These are phyloP conservation scores for Colletotrichum graminicola DNA, from an alignment of 2,329 filamentous ascomycete genomes.

Conservation along the genomic window DNA sequence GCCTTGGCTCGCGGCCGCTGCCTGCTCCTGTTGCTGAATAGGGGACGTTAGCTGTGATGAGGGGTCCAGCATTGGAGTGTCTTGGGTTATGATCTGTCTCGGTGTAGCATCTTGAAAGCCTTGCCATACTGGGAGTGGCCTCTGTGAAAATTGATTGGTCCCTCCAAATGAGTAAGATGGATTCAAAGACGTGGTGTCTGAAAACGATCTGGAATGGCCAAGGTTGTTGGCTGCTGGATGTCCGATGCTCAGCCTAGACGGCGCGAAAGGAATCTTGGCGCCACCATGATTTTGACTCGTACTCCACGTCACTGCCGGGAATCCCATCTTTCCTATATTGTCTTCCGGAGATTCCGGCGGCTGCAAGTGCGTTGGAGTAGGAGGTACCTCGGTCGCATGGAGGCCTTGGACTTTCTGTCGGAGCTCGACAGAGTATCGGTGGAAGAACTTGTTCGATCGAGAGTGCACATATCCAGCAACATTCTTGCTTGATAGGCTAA, in stretches of 20 bases:
- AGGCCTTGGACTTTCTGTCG: conserved; percentile 24
- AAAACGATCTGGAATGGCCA: conserved; percentile 31
- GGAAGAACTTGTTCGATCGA: conserved; percentile 26
- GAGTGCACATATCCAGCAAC: conserved; percentile 11
- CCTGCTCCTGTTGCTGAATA: background rate
- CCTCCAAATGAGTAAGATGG: conserved; percentile 25
- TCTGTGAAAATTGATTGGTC: conserved; percentile 12
- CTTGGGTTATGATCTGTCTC: conserved; percentile 6
- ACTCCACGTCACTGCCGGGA: background rate
- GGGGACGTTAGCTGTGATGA: conserved; percentile 20
- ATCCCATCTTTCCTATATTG: background rate
- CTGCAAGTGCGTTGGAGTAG: background rate
- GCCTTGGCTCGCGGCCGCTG: background rate
- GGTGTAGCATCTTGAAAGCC: conserved; percentile 28
- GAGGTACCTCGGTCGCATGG: background rate
- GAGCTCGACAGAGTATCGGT: conserved; percentile 17
- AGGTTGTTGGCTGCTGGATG: background rate
- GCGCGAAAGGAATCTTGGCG: conserved; percentile 5
- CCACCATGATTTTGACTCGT: background rate
- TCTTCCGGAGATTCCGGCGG: background rate
- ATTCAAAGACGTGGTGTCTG: conserved; percentile 24
- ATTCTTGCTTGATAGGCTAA: background rate
- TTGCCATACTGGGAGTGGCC: conserved; percentile 15
- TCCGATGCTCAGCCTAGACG: conserved; percentile 7
- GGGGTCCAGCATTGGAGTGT: background rate